Percentiles rank a stretch among this genome's conserved stretches.
Conservation (phyloP, 2,329 filamentous ascomycete genomes). For the Didymella pinodella region DNA sequence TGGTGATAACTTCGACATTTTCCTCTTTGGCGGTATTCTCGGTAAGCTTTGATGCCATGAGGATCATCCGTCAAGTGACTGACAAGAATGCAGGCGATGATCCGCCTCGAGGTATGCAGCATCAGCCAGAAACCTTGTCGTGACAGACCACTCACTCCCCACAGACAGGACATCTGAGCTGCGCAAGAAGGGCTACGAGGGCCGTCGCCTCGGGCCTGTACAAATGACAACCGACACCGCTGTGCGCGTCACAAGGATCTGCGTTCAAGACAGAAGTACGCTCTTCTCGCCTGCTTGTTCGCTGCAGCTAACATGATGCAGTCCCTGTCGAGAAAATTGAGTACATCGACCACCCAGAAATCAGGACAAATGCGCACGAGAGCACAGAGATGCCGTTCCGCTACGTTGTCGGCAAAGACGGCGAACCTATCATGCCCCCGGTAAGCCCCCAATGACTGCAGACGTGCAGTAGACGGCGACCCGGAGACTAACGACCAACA, state of each 20-base stretch:
- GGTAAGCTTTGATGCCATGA: constrained; percentile 61
- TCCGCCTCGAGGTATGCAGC: constrained; percentile 79
- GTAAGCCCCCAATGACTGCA: constrained; percentile 59
- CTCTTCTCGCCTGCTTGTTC: constrained; percentile 13
- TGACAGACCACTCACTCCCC: constrained; percentile 31
- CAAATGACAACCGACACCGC: constrained; percentile 99
- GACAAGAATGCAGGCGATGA: constrained; percentile 74
- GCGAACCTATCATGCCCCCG: constrained; percentile 88
- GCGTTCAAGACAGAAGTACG: constrained; percentile 83
- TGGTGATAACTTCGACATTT: constrained; percentile 82
- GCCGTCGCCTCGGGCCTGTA: constrained; percentile 84
- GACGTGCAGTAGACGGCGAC: neutral
- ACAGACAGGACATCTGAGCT: constrained; percentile 94
- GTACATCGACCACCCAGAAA: constrained; percentile 87
- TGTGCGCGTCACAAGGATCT: constrained; percentile 88
- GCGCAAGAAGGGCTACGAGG: constrained; percentile 89
- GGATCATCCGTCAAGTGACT: constrained; percentile 26
- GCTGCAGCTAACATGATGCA: constrained; percentile 52
- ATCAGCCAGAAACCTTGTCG: constrained; percentile 1
- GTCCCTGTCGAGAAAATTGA: constrained; percentile 79
- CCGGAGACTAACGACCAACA: constrained; percentile 47
- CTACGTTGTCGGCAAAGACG: constrained; percentile 80
- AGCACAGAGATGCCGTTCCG: constrained; percentile 98
- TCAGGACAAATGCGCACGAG: constrained; percentile 89
- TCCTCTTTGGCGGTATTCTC: constrained; percentile 94